These are phyloP conservation scores for Plasmodium inui DNA, from an alignment of 169 alveolate species.

Conservation along the genomic window DNA sequence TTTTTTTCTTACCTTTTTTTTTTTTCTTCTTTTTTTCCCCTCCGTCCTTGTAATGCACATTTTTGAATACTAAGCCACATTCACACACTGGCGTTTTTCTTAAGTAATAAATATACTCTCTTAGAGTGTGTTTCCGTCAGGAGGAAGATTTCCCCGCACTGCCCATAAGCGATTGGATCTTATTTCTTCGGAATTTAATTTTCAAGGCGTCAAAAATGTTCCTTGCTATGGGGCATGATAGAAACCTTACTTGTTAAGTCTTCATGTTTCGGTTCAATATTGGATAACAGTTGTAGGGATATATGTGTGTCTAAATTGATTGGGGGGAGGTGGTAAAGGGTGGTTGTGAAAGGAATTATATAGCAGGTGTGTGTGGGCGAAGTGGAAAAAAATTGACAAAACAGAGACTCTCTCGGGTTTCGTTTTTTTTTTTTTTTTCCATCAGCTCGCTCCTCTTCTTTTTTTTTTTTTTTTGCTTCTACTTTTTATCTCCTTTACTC, in stretches of 20 bases:
- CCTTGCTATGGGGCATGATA: neutral
- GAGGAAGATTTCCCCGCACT: neutral
- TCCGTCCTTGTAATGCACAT: neutral
- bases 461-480: neutral
- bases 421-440: neutral
- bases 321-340: neutral
- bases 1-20: neutral
- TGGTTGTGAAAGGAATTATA: neutral
- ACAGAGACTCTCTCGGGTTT: neutral
- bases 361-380: neutral
- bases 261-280: conserved; percentile 5
- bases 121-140: neutral
- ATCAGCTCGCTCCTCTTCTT: neutral
- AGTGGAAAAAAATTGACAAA: neutral
- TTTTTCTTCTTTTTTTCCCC: neutral
- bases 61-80: neutral
- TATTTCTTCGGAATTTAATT: neutral
- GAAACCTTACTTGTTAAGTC: neutral
- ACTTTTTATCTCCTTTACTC: neutral
- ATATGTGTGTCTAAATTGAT: conserved; percentile 1
- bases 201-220: conserved; percentile 1
- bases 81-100: neutral
- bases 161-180: conserved; percentile 1
- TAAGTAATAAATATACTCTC: neutral
- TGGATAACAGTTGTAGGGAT: neutral